phyloP scores from a whole-genome alignment of 1,284 basidiomycete species.

The Pseudozyma sp. region DNA sequence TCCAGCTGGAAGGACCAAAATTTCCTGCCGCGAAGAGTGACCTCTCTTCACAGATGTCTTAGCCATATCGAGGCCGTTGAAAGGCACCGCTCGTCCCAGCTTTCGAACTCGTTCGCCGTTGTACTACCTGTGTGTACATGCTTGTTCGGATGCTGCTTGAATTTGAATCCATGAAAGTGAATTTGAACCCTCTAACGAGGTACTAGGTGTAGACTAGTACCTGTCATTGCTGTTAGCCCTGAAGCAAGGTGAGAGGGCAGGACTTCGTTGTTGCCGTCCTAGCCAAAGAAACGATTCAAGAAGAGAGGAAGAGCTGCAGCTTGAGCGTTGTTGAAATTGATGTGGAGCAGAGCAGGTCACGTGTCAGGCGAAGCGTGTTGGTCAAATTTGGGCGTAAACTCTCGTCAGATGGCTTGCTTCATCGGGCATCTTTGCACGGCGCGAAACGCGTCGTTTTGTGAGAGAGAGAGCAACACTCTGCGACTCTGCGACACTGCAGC shows the following conservation, averaged over 20 bases:
- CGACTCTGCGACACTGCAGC: neutral
- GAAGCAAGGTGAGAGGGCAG: too few species aligned
- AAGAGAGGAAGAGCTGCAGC: neutral
- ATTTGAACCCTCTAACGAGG: too few species aligned
- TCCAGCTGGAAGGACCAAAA: too few species aligned
- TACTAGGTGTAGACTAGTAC: too few species aligned
- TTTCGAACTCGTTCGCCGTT: too few species aligned
- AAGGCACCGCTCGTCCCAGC: too few species aligned
- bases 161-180: neutral
- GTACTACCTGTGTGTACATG: neutral
- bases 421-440: conserved; percentile 3
- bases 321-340: conserved; percentile 2
- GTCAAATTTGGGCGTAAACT: conserved; percentile 9
- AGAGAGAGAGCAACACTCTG: conserved; percentile 33
- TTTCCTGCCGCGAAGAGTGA: too few species aligned
- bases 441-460: conserved; percentile 34
- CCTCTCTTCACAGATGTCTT: too few species aligned
- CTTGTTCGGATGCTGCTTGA: neutral
- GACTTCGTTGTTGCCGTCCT: neutral
- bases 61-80: too few species aligned
- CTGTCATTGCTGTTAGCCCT: too few species aligned
- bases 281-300: neutral
- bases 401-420: neutral
- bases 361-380: conserved; percentile 17
- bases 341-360: conserved; percentile 37